Evolutionary conservation across 148 eudicot genomes (phyloP).

Genomic region (Fagopyrum esculentum): DNA sequence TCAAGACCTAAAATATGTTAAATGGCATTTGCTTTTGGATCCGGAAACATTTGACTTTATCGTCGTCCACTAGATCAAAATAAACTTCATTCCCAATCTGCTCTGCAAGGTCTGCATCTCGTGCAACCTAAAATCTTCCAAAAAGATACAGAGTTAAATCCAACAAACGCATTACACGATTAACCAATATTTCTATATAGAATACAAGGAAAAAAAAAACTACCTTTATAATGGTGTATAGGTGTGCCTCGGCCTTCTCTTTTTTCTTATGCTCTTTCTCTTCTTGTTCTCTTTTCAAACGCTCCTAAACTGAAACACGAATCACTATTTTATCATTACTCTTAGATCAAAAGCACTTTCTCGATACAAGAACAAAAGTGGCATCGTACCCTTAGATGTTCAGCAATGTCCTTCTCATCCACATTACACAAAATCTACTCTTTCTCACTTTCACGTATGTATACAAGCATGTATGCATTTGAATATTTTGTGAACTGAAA

Average conservation of each 20-base stretch:
- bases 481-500: slow-evolving; percentile 94
- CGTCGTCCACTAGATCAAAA: slow-evolving; percentile 25
- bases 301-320: slow-evolving; percentile 28
- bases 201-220: neutral
- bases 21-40: slow-evolving; percentile 23
- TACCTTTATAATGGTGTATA: slow-evolving; percentile 65
- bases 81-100: slow-evolving; percentile 24
- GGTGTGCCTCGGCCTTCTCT: slow-evolving; percentile 66
- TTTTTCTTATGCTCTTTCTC: slow-evolving; percentile 61
- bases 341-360: neutral
- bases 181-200: neutral
- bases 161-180: neutral
- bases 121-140: slow-evolving; percentile 17
- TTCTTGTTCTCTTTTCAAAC: slow-evolving; percentile 64
- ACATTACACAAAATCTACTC: slow-evolving; percentile 87
- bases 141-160: neutral
- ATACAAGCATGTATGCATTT: slow-evolving; percentile 98
- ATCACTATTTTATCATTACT: neutral
- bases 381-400: slow-evolving; percentile 70
- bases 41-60: slow-evolving; percentile 20
- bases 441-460: slow-evolving; percentile 88
- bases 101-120: slow-evolving; percentile 19
- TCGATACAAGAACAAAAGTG: neutral
- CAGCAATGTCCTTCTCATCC: slow-evolving; percentile 95
- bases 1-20: slow-evolving; percentile 19